Conservation (phyloP, 179 eudicot species). For the Carnegiea gigantea region DNA sequence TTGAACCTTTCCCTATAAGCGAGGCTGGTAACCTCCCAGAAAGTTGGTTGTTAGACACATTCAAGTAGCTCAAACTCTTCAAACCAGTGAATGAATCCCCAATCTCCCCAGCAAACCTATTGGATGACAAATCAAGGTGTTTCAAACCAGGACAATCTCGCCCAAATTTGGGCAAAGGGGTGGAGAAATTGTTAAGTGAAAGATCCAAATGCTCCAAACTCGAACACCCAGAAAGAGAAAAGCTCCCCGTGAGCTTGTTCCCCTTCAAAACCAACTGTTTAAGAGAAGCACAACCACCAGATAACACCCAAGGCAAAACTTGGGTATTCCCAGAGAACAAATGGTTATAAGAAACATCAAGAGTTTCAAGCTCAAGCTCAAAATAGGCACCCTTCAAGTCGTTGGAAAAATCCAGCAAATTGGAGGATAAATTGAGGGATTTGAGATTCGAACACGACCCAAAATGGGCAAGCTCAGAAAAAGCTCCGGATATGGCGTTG, state of each 20-base stretch:
- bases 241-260: constrained; percentile 50
- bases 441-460: constrained; percentile 43
- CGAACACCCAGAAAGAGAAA: constrained; percentile 38
- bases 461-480: constrained; percentile 43
- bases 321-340: constrained; percentile 38
- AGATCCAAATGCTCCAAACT: constrained; percentile 54
- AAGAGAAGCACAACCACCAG: constrained; percentile 47
- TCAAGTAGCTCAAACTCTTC: constrained; percentile 45
- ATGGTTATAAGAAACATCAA: constrained; percentile 67
- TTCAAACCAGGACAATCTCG: constrained; percentile 37
- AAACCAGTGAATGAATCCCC: constrained; percentile 38
- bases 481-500: constrained; percentile 54
- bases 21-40: constrained; percentile 43
- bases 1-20: constrained; percentile 35
- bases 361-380: constrained; percentile 26
- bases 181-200: constrained; percentile 65
- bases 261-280: constrained; percentile 51
- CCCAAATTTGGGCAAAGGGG: constrained; percentile 42
- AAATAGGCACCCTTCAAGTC: constrained; percentile 23
- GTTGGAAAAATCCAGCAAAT: constrained; percentile 44
- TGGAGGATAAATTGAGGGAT: constrained; percentile 59
- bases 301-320: constrained; percentile 53
- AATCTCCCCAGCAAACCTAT: constrained; percentile 50
- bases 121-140: constrained; percentile 69
- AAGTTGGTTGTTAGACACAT: constrained; percentile 52